Base-by-base conservation (phyloP, 1,284 basidiomycete species). In the Boletus smithii region DNA sequence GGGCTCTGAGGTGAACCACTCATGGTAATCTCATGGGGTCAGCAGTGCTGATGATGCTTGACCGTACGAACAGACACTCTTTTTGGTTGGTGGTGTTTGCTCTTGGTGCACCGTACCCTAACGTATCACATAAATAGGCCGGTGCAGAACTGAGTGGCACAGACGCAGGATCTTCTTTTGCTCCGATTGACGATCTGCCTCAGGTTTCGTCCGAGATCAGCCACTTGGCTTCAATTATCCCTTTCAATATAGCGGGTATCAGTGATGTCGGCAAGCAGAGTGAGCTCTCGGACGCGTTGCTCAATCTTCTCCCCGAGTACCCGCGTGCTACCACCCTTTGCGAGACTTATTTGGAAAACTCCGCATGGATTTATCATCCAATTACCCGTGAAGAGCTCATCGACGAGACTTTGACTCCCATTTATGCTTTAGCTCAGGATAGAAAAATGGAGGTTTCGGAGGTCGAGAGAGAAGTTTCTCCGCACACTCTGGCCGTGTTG, bases 261-360 rank as follows among this genome's bases (percentile, higher is more conserved):
- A 47, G 49, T 32, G 57, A 68, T 45, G 47, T 61, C 22, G 51
- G 56, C 45, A 57, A 55, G 20, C 47, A 29, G 8, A 69, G 71
- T 41, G 66, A 67, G 36, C 58, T 70, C 22, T 53, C 78, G 47
- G 70, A 75, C 24, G 51, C 70, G 3, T 53, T 82, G 22, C 71
- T 76, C 48, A 61, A 69, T 16, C 67, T 73, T 54, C 70, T 81
- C 33, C 79, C 79, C 1, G 64, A 71, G 22, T 78, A 78, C 58
- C 75, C 76, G 18, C 73, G 80, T 33, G 80, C 83, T 16, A 82
- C 80, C 72, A 65, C 80, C 6, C 69, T 85, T 4, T 85, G 80
- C 54, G 83, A 85, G 64, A 80, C 81, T 3, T 85, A 83, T 54
- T 59, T 81, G 56, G 81, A 83, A 53, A 80, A 85, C 38, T 75